Conservation (phyloP, 2,329 filamentous ascomycete genomes). For the Pseudogymnoascus sp. region DNA sequence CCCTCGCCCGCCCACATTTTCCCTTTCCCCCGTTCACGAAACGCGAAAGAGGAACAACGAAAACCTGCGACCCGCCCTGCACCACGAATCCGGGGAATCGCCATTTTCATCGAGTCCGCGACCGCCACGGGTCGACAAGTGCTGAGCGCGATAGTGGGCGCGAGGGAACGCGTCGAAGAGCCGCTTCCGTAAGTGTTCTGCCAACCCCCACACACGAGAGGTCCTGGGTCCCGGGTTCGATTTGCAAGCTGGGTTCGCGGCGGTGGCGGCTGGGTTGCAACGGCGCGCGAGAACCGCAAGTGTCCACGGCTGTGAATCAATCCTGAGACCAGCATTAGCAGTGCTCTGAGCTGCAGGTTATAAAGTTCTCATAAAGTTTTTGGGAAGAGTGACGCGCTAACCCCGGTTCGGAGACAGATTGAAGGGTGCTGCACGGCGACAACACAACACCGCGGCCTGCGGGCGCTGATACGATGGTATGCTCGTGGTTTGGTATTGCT, state of each 20-base stretch:
- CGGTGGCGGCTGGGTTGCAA: not conserved
- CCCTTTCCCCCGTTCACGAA: not conserved
- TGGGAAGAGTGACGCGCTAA: not conserved
- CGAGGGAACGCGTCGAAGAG: not conserved
- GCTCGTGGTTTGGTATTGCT: not conserved
- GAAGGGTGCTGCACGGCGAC: not conserved
- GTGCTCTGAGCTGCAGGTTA: not conserved
- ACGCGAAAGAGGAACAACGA: not conserved
- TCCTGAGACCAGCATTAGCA: not conserved
- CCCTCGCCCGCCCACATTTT: slow-evolving; percentile 3
- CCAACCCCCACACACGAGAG: not conserved
- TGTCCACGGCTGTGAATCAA: not conserved
- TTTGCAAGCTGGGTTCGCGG: not conserved
- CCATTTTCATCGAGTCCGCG: not conserved
- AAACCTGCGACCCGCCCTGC: not conserved
- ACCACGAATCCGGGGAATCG: not conserved
- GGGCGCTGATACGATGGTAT: slow-evolving; percentile 2
- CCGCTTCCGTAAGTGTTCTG: not conserved
- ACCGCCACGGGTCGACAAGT: not conserved
- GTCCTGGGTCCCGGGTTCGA: not conserved
- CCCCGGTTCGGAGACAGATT: not conserved
- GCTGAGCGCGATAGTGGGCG: not conserved
- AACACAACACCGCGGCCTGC: not conserved
- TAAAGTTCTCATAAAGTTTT: slow-evolving; percentile 5
- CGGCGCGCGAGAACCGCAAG: not conserved